Evolutionary conservation across 164 flowering plant genomes (phyloP).

Genomic region (Pachysandra terminalis): DNA sequence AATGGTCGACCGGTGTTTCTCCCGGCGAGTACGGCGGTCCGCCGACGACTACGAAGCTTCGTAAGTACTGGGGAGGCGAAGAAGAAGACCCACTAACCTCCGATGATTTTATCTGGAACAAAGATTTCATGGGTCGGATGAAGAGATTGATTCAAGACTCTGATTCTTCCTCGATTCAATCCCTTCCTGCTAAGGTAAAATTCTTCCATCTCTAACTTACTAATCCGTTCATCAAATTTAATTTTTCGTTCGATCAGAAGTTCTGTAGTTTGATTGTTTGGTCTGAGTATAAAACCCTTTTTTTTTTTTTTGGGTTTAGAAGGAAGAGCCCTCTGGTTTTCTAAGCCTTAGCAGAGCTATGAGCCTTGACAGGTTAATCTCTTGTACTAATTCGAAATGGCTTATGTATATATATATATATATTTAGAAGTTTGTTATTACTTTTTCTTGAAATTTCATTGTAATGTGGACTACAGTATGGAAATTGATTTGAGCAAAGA

Average conservation of each 20-base stretch:
- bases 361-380: conserved; percentile 76
- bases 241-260: background rate
- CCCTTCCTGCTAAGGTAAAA: conserved; percentile 46
- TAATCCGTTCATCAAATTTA: background rate
- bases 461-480: conserved; percentile 38
- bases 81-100: conserved; percentile 70
- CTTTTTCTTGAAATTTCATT: no score
- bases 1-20: conserved; percentile 85
- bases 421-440: no score
- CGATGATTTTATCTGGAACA: conserved; percentile 87
- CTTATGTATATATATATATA: no score
- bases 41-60: conserved; percentile 71
- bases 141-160: conserved; percentile 45
- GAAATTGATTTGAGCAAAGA: conserved; percentile 88
- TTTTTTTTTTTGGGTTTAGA: conserved; percentile 7
- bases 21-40: conserved; percentile 97
- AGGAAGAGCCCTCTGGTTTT: conserved; percentile 84
- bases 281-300: no score
- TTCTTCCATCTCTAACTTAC: conserved; percentile 1
- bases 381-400: background rate
- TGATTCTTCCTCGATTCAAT: conserved; percentile 15
- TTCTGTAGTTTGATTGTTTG: no score
- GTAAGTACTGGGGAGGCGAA: conserved; percentile 91
- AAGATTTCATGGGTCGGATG: conserved; percentile 78
- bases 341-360: conserved; percentile 79